phyloP scores from a whole-genome alignment of 148 eudicot genomes.

The Rhododendron kiyosumense region DNA sequence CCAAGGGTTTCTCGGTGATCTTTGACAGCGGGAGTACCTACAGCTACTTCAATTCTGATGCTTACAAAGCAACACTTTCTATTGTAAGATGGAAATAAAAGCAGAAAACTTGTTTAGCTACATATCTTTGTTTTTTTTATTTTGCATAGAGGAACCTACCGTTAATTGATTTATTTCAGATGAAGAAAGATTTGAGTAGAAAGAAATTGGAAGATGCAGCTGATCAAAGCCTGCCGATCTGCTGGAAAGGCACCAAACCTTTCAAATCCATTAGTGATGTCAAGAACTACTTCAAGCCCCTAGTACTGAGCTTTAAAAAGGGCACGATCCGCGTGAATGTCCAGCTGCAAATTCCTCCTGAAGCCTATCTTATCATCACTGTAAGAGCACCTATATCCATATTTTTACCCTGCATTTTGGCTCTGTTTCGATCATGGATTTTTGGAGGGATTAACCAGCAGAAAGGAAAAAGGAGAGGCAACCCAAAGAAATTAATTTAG shows the following conservation, averaged over 20 bases:
- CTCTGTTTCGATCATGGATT: neutral
- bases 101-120: neutral
- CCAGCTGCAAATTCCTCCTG: conserved; percentile 55
- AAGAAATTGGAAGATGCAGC: conserved; percentile 43
- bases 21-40: conserved; percentile 96
- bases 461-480: neutral
- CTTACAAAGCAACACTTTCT: conserved; percentile 47
- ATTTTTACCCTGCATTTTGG: neutral
- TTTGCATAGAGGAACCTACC: neutral
- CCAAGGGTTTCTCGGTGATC: conserved; percentile 48
- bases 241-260: conserved; percentile 84
- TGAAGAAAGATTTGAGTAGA: conserved; percentile 46
- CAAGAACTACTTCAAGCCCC: conserved; percentile 52
- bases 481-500: neutral
- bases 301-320: conserved; percentile 48
- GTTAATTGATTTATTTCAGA: conserved; percentile 24
- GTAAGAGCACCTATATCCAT: conserved; percentile 40
- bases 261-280: conserved; percentile 62
- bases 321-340: conserved; percentile 28
- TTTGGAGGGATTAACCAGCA: neutral
- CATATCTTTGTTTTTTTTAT: neutral
- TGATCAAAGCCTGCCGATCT: conserved; percentile 65
- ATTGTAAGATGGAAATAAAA: conserved; percentile 37
- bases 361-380: conserved; percentile 65
- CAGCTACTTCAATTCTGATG: conserved; percentile 58